These are phyloP conservation scores for Cystobasidium tubakii DNA, from an alignment of 768 basidiomycete genomes.

Conservation along the genomic window DNA sequence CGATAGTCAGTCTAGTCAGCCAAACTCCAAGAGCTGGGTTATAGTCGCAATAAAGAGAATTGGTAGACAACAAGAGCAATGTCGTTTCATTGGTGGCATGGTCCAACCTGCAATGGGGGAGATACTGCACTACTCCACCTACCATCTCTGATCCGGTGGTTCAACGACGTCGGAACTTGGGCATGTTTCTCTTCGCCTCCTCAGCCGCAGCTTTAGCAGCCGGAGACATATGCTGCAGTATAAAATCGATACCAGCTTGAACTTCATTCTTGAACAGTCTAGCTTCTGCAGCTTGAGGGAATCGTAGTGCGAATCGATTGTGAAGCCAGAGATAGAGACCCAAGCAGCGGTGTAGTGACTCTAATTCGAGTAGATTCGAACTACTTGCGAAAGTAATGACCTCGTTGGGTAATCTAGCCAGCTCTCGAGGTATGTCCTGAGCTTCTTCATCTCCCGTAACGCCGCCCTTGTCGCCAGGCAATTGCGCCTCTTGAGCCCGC, in stretches of 20 bases:
- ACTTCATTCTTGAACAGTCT: conserved; percentile 23
- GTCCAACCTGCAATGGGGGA: background rate
- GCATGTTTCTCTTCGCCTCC: background rate
- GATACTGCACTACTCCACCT: too few relatives aligned
- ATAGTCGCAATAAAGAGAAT: too few relatives aligned
- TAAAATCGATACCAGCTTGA: conserved; percentile 32
- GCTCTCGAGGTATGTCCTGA: background rate
- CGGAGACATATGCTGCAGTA: conserved; percentile 11
- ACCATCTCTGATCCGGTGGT: too few relatives aligned
- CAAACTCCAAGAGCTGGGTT: too few relatives aligned
- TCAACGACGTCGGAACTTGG: background rate
- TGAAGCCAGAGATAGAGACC: conserved; percentile 79
- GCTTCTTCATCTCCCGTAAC: background rate
- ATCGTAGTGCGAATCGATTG: conserved; percentile 65
- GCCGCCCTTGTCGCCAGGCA: too few relatives aligned
- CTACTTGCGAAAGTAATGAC: background rate
- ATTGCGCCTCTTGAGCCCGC: background rate
- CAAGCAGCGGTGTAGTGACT: conserved; percentile 68
- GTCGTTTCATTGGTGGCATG: too few relatives aligned
- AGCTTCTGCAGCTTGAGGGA: conserved; percentile 57
- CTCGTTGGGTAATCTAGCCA: background rate
- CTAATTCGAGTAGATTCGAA: conserved; percentile 53
- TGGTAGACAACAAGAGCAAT: too few relatives aligned
- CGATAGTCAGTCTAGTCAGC: too few relatives aligned
- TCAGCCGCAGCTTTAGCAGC: conserved; percentile 1